These are phyloP conservation scores for Fusarium sp. DNA, from an alignment of 2,329 filamentous ascomycete genomes.

Conservation along the genomic window DNA sequence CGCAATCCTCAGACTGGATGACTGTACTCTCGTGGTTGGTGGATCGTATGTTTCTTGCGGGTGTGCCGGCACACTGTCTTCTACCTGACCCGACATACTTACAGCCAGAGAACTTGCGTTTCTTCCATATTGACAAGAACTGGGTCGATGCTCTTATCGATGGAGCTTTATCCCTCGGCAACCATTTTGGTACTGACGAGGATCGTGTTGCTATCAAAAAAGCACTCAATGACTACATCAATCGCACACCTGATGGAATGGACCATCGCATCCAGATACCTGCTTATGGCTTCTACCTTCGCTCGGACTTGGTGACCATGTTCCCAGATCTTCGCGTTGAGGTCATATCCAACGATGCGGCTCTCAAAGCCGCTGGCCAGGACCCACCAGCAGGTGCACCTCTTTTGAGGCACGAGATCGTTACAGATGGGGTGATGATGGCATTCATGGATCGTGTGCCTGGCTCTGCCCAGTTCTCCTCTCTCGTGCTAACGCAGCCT, in stretches of 20 bases:
- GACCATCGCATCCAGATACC: constrained; percentile 47
- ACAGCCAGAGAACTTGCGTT: constrained; percentile 52
- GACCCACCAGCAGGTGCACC: neutral
- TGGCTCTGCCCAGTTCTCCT: neutral
- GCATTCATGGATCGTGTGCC: neutral
- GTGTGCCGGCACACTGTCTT: constrained; percentile 55
- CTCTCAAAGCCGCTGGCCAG: neutral
- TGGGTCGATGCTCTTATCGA: constrained; percentile 58
- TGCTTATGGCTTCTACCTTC: constrained; percentile 53
- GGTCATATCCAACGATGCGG: accelerated
- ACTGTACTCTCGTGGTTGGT: constrained; percentile 51
- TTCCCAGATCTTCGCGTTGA: constrained; percentile 51
- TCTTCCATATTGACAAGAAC: constrained; percentile 57
- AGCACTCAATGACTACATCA: constrained; percentile 49
- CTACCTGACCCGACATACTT: constrained; percentile 53
- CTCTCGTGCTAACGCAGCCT: neutral
- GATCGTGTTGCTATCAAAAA: constrained; percentile 44
- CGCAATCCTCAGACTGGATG: constrained; percentile 50
- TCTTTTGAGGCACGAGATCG: neutral
- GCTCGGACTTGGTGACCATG: constrained; percentile 50
- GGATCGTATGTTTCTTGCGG: constrained; percentile 51
- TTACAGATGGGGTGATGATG: neutral
- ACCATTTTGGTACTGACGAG: constrained; percentile 48
- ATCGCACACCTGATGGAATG: neutral
- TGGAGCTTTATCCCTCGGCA: constrained; percentile 55